Evolutionary conservation across 345 rosid species (phyloP).

Genomic region (Stellera chamaejasme): DNA sequence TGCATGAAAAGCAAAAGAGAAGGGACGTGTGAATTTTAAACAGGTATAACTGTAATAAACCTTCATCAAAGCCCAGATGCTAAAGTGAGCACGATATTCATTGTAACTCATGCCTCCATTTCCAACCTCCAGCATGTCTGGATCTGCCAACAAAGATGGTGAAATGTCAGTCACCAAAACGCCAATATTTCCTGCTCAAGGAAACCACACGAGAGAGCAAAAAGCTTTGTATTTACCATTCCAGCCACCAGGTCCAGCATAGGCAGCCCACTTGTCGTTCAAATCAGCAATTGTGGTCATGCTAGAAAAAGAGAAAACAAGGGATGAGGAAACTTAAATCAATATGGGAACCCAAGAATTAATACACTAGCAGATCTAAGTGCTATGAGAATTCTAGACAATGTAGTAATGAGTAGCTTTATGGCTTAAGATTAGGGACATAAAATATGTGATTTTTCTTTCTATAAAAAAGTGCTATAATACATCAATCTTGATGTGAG

Average conservation of each 20-base stretch:
- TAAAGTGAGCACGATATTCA: slow-evolving; percentile 89
- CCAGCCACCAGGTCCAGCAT: slow-evolving; percentile 99
- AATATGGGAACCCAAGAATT: slow-evolving; percentile 9
- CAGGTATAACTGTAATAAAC: slow-evolving; percentile 20
- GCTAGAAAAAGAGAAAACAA: slow-evolving; percentile 28
- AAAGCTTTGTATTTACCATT: slow-evolving; percentile 44
- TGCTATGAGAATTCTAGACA: too few relatives aligned
- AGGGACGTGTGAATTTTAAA: not conserved
- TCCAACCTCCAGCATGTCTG: slow-evolving; percentile 99
- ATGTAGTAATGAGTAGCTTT: not conserved
- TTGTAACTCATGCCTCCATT: slow-evolving; percentile 89
- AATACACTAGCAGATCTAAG: too few relatives aligned
- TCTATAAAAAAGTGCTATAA: too few relatives aligned
- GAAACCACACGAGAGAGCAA: not conserved
- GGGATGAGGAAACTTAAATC: slow-evolving; percentile 12
- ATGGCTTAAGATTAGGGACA: too few relatives aligned
- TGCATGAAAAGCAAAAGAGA: not conserved
- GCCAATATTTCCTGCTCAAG: not conserved
- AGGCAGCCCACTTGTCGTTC: slow-evolving; percentile 91
- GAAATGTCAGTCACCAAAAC: not conserved
- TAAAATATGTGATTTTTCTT: too few relatives aligned
- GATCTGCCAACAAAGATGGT: slow-evolving; percentile 40
- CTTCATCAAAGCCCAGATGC: slow-evolving; percentile 99
- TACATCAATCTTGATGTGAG: too few relatives aligned
- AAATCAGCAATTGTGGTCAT: slow-evolving; percentile 91